Conservation (phyloP, 768 basidiomycete genomes). For the Amanita exitialis region DNA sequence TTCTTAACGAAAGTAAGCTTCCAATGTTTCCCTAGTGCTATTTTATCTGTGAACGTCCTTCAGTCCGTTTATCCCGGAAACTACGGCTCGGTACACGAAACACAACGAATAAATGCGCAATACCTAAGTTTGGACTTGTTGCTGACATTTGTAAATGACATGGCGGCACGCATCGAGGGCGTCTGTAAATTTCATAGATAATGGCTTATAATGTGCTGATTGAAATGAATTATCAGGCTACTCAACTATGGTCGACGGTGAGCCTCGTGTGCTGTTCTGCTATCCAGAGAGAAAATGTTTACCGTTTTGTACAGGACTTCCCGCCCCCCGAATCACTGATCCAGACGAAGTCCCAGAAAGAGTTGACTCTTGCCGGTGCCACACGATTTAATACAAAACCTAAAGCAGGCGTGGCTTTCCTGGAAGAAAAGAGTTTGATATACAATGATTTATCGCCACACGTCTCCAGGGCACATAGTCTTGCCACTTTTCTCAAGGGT, state of each 20-base stretch:
- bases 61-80: constrained; percentile 77
- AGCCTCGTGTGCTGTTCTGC: constrained; percentile 13
- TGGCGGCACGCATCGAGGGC: constrained; percentile 55
- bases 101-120: constrained; percentile 70
- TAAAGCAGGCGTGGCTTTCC: constrained; percentile 79
- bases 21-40: not conserved
- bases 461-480: constrained; percentile 49
- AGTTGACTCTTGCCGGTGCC: constrained; percentile 75
- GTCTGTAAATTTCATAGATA: constrained; percentile 21
- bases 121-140: constrained; percentile 83
- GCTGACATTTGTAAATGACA: constrained; percentile 78
- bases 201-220: constrained; percentile 8
- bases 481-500: constrained; percentile 81
- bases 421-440: constrained; percentile 90
- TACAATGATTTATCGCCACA: constrained; percentile 51
- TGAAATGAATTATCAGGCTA: constrained; percentile 20
- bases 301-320: constrained; percentile 32
- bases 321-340: constrained; percentile 47
- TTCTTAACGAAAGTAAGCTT: constrained; percentile 77
- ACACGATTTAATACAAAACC: constrained; percentile 89
- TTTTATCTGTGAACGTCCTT: constrained; percentile 1
- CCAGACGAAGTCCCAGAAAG: constrained; percentile 75
- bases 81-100: constrained; percentile 44
- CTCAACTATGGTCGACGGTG: constrained; percentile 57
- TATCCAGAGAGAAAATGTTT: constrained; percentile 1